These are phyloP conservation scores for Amylocarpus encephaloides DNA, from an alignment of 2,329 filamentous ascomycete species.

Conservation along the genomic window DNA sequence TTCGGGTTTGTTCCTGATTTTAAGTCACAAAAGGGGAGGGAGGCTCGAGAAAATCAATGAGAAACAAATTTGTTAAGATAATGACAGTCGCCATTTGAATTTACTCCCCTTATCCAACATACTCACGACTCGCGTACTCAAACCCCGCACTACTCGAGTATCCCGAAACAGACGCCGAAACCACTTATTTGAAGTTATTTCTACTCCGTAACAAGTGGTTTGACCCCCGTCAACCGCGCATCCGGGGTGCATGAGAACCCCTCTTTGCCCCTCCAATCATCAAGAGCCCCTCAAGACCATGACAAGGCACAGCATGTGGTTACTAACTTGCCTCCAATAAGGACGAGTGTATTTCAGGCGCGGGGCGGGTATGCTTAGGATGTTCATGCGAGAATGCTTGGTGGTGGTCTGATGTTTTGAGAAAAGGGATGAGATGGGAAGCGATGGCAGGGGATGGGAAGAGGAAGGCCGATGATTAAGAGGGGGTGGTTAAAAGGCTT, in stretches of 20 bases:
- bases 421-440: background rate
- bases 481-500: background rate
- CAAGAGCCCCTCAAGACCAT: background rate
- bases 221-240: background rate
- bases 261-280: background rate
- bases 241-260: background rate
- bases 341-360: background rate
- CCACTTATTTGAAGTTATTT: background rate
- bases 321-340: no score
- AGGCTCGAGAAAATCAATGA: no score
- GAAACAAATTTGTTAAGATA: no score
- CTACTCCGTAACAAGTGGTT: background rate
- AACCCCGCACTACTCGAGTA: background rate
- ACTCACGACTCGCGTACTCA: no score
- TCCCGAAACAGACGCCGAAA: conserved; percentile 1
- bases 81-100: no score
- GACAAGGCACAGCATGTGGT: background rate
- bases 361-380: background rate
- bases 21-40: no score
- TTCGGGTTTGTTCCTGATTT: no score
- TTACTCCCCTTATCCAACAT: no score
- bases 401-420: no score
- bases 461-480: background rate
- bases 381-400: no score
- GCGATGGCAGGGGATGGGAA: background rate